phyloP scores from a whole-genome alignment of 2,329 filamentous ascomycete species.

The Ophiosphaerella korrae region DNA sequence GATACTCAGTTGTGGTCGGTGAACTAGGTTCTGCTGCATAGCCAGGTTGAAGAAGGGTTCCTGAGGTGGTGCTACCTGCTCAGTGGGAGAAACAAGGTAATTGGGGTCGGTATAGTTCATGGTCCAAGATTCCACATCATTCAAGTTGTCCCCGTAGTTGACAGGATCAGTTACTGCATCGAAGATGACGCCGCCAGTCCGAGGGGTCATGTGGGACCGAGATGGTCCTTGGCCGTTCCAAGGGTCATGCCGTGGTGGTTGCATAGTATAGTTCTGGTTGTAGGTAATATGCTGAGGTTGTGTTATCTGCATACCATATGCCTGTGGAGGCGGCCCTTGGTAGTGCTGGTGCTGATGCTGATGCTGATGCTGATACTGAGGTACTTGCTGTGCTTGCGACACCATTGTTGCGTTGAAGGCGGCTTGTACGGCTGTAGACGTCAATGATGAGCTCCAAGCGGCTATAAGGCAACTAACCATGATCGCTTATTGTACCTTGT shows the following conservation, averaged over 20 bases:
- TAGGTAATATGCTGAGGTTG: slow-evolving; percentile 26
- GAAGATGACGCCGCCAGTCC: slow-evolving; percentile 35
- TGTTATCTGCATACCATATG: slow-evolving; percentile 18
- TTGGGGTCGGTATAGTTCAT: slow-evolving; percentile 33
- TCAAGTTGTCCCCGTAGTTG: slow-evolving; percentile 24
- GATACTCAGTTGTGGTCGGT: slow-evolving; percentile 17
- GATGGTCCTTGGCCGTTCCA: slow-evolving; percentile 40
- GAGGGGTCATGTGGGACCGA: slow-evolving; percentile 33
- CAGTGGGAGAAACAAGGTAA: slow-evolving; percentile 35
- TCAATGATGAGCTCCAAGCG: slow-evolving; percentile 13
- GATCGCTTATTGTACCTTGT: slow-evolving; percentile 26
- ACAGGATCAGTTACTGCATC: slow-evolving; percentile 37
- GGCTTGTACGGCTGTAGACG: slow-evolving; percentile 29
- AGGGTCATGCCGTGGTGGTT: slow-evolving; percentile 34
- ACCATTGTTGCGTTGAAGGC: slow-evolving; percentile 28
- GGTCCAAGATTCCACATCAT: slow-evolving; percentile 31
- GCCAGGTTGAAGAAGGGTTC: slow-evolving; percentile 26
- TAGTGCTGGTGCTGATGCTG: slow-evolving; percentile 8
- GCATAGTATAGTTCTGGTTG: slow-evolving; percentile 29
- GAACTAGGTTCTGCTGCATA: slow-evolving; percentile 15
- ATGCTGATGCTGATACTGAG: slow-evolving; percentile 25
- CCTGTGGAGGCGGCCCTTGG: slow-evolving; percentile 9
- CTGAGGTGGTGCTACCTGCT: slow-evolving; percentile 27
- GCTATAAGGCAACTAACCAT: slow-evolving; percentile 21
- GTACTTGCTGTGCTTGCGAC: slow-evolving; percentile 18